Evolutionary conservation across 805 yeast genomes (phyloP), one percentile per base, ranked within the genome.

Genomic region (Starmerella etchellsii): DNA sequence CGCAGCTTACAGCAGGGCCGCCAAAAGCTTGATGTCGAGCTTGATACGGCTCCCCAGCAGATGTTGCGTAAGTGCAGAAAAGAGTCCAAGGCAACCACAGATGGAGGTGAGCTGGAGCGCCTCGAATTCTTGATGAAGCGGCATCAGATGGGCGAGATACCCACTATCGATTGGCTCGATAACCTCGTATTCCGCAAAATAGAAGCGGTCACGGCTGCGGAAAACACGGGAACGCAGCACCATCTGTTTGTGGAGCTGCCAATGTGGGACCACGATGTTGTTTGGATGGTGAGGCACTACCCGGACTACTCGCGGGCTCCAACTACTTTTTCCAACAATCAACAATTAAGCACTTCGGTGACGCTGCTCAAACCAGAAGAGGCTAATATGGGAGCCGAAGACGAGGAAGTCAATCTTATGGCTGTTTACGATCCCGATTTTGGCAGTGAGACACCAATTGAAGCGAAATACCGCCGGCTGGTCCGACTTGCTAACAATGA

Each of bases 401-500:
- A 45, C 25, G 53, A 49, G 10, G 48, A 43, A 1, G 54, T 41
- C 18, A 40, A 41, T 30, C 42, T 58, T 15, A 52, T 58, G 42
- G 53, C 51, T 24, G 68, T 78, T 15, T 74, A 73, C 54, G 91
- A 81, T 51, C 85, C 85, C 0, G 88, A 81, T 48, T 76, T 72
- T 51, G 66, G 61, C 45, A 62, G 66, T 18, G 74, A 70, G 44
- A 94, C 88, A 53, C 95, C 95, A 1, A 78, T 91, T 19, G 97
- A 91, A 55, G 70, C 76, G 48, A 91, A 88, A 57, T 84, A 80
- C 55, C 74, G 94, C 49, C 75, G 79, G 43, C 62, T 88, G 39
- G 91, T 87, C 48, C 78, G 96, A 59, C 83, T 87, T 50, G 71
- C 81, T 22, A 61, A 83, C 28, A 40, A 34, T 19, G 97, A 87